A percentile compares a stretch with the other conserved stretches of the same genome.
phyloP scores from a whole-genome alignment of 768 basidiomycete genomes.

The Naganishia vaughanmartiniae region DNA sequence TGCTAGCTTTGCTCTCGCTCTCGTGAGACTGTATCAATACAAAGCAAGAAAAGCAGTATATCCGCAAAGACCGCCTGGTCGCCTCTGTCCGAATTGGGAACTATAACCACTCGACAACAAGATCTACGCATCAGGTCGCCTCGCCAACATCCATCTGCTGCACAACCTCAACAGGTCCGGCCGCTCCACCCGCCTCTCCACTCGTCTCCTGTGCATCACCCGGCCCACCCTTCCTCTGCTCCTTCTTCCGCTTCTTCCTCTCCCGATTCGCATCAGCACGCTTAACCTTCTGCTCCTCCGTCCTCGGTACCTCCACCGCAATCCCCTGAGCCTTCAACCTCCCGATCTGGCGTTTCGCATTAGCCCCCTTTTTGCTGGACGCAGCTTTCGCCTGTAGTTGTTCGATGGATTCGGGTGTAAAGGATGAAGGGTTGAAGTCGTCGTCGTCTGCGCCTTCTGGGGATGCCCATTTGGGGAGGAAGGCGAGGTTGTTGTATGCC shows the following conservation, averaged over 20 bases:
- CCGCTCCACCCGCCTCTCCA: neutral
- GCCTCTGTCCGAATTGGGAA: too few relatives aligned
- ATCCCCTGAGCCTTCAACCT: conserved; percentile 43
- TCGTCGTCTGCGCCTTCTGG: conserved; percentile 49
- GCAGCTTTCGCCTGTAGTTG: conserved; percentile 24
- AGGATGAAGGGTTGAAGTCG: too few relatives aligned
- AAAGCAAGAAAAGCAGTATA: too few relatives aligned
- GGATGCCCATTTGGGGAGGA: conserved; percentile 47
- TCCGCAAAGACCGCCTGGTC: too few relatives aligned
- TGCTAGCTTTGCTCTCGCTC: too few relatives aligned
- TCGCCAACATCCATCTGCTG: neutral
- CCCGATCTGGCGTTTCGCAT: conserved; percentile 36
- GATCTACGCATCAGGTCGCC: neutral
- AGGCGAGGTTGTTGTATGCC: conserved; percentile 41
- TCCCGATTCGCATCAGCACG: conserved; percentile 13
- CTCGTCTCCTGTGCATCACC: neutral
- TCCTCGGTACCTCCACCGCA: conserved; percentile 35
- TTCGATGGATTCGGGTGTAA: conserved; percentile 16
- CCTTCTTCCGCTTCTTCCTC: conserved; percentile 21
- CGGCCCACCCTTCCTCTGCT: conserved; percentile 7
- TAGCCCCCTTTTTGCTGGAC: conserved; percentile 21
- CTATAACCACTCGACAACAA: neutral
- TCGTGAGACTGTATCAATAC: too few relatives aligned
- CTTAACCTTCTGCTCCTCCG: conserved; percentile 15
- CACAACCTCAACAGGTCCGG: neutral